phyloP scores from a whole-genome alignment of 2,329 filamentous ascomycete species.

The Pyrenophora seminiperda region DNA sequence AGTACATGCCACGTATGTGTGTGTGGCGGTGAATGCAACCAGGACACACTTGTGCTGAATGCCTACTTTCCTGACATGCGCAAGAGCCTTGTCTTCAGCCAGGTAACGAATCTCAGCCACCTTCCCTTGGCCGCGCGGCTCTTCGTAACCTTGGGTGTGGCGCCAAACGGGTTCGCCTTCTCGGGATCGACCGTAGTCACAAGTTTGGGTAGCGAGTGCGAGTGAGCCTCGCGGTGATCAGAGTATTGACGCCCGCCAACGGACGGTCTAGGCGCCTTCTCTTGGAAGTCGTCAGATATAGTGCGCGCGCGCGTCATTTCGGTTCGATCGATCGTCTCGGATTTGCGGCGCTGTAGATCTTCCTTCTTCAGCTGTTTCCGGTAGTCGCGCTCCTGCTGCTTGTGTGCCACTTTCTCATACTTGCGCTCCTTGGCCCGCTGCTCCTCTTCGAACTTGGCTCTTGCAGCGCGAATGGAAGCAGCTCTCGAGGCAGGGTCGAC shows the following conservation, averaged over 20 bases:
- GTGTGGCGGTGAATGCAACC: constrained; percentile 3
- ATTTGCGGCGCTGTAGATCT: constrained; percentile 49
- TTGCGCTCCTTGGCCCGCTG: constrained; percentile 63
- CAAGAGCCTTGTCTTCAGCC: constrained; percentile 61
- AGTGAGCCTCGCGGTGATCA: constrained; percentile 44
- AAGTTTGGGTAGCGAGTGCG: constrained; percentile 43
- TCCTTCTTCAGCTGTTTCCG: constrained; percentile 53
- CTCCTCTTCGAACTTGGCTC: constrained; percentile 63
- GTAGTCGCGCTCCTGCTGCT: constrained; percentile 52
- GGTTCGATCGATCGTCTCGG: constrained; percentile 44
- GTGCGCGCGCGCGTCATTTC: constrained; percentile 37
- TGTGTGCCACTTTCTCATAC: constrained; percentile 58
- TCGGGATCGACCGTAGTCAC: constrained; percentile 37
- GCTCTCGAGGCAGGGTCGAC: constrained; percentile 59
- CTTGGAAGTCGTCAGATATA: constrained; percentile 35
- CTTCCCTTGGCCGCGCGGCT: constrained; percentile 48
- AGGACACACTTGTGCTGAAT: neutral
- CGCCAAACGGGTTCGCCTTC: constrained; percentile 30
- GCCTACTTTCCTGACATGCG: constrained; percentile 47
- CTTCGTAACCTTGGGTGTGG: constrained; percentile 40
- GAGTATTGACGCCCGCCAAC: constrained; percentile 47
- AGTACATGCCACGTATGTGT: neutral
- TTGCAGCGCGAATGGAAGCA: constrained; percentile 61
- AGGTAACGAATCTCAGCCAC: constrained; percentile 62
- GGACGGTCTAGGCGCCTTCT: constrained; percentile 39